Percentiles rank a stretch among this genome's conserved stretches.
Evolutionary conservation across 441 rosid genomes (phyloP).

Genomic region (Gossypium schwendimanii): DNA sequence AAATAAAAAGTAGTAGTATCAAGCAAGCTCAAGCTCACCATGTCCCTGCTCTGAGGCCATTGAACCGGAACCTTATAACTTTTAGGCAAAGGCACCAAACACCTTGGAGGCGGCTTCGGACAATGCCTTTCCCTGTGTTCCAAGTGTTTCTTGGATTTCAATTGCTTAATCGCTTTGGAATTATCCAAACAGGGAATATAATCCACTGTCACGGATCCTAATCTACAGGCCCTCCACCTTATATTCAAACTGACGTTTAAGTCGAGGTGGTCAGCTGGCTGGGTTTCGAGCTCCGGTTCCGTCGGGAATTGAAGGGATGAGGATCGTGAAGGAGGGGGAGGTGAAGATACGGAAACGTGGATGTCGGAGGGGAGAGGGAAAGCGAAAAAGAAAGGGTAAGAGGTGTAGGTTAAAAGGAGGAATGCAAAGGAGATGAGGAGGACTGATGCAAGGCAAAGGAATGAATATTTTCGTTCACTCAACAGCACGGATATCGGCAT

Average conservation of each 20-base stretch:
- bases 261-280: slow-evolving; percentile 3
- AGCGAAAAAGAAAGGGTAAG: slow-evolving; percentile 5
- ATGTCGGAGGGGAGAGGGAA: slow-evolving; percentile 27
- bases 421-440: slow-evolving; percentile 32
- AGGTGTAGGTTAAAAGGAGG: slow-evolving; percentile 29
- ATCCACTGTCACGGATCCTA: slow-evolving; percentile 43
- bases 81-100: slow-evolving; percentile 59
- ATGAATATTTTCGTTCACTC: slow-evolving; percentile 27
- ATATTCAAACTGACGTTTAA: slow-evolving; percentile 8
- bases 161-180: slow-evolving; percentile 43
- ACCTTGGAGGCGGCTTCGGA: slow-evolving; percentile 53
- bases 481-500: no score
- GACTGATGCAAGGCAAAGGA: slow-evolving; percentile 29
- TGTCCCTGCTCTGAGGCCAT: slow-evolving; percentile 94
- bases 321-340: background rate
- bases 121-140: slow-evolving; percentile 90
- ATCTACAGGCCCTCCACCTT: slow-evolving; percentile 47
- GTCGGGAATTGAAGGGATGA: background rate
- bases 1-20: slow-evolving; percentile 25
- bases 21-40: slow-evolving; percentile 50
- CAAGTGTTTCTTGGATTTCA: slow-evolving; percentile 66
- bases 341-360: slow-evolving; percentile 1
- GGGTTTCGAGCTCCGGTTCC: background rate
- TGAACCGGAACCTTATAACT: slow-evolving; percentile 59
- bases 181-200: slow-evolving; percentile 83